Percentiles rank a stretch among this genome's conserved stretches.
phyloP scores from a whole-genome alignment of 1,284 basidiomycete genomes.

The Tetrapyrgos nigripes region DNA sequence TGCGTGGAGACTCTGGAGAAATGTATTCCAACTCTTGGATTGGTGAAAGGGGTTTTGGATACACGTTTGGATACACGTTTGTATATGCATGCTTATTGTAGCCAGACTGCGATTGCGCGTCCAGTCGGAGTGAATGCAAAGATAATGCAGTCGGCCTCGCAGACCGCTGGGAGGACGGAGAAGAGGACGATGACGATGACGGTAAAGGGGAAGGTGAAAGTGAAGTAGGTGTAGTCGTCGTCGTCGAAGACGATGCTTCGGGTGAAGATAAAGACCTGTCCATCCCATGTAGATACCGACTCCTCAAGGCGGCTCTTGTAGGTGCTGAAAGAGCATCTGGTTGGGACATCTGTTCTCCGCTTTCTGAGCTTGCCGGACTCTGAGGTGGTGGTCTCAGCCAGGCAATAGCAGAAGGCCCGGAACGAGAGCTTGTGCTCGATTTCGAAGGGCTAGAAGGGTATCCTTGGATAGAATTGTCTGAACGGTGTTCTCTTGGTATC shows the following conservation, averaged over 20 bases:
- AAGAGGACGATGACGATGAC: too few relatives aligned
- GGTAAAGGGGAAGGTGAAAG: not conserved
- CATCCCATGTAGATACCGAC: conserved; percentile 7
- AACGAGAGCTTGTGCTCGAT: conserved; percentile 24
- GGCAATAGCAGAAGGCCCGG: conserved; percentile 42
- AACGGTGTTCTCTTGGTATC: too few relatives aligned
- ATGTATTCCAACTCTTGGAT: conserved; percentile 62
- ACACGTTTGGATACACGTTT: conserved; percentile 38
- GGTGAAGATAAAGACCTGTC: conserved; percentile 29
- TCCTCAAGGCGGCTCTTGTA: conserved; percentile 10
- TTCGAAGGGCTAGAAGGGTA: conserved; percentile 14
- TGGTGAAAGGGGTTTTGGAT: conserved; percentile 59
- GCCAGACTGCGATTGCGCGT: conserved; percentile 29
- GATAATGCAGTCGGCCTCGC: conserved; percentile 34
- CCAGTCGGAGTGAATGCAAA: conserved; percentile 40
- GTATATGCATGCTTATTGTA: conserved; percentile 44
- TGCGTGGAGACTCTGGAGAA: conserved; percentile 49
- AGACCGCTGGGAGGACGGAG: conserved; percentile 7
- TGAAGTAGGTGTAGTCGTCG: not conserved
- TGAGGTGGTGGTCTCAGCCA: conserved; percentile 35
- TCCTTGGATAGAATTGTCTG: not conserved
- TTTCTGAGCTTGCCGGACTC: not conserved
- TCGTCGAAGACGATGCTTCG: conserved; percentile 32
- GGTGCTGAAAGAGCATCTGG: conserved; percentile 24
- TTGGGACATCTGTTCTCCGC: conserved; percentile 15